Conservation (phyloP, 1,139 yeast species). For the Cylindricascospora bacillispora region DNA sequence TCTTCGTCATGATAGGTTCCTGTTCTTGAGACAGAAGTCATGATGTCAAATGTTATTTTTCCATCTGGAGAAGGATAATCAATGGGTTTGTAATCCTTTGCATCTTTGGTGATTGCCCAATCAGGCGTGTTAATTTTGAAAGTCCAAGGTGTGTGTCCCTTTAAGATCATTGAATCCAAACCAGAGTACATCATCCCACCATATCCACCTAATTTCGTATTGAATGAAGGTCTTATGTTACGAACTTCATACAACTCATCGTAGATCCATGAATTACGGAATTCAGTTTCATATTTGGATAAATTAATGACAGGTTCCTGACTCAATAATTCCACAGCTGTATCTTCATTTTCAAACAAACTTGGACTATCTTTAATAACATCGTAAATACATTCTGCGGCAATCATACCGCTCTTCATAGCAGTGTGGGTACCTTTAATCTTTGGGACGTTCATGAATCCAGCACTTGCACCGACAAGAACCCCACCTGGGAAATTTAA, state of each 20-base stretch:
- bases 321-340: conserved; percentile 10
- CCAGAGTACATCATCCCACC: conserved; percentile 85
- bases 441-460: conserved; percentile 92
- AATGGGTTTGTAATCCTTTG: conserved; percentile 52
- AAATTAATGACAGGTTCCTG: conserved; percentile 34
- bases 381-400: conserved; percentile 75
- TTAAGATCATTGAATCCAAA: conserved; percentile 61
- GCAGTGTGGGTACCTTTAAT: conserved; percentile 98
- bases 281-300: conserved; percentile 44
- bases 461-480: conserved; percentile 89
- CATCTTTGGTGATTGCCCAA: conserved; percentile 55
- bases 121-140: conserved; percentile 61
- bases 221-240: conserved; percentile 85
- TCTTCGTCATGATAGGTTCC: conserved; percentile 95
- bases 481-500: conserved; percentile 92
- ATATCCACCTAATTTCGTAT: conserved; percentile 48
- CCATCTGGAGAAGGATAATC: conserved; percentile 94
- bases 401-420: conserved; percentile 85
- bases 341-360: conserved; percentile 32
- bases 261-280: conserved; percentile 72
- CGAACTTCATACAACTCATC: conserved; percentile 73
- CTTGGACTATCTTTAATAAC: conserved; percentile 36
- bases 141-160: conserved; percentile 83
- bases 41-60: conserved; percentile 70
- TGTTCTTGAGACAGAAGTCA: conserved; percentile 88